Conservation (phyloP, 257 asterid species). For the Solanum infundibuliforme region DNA sequence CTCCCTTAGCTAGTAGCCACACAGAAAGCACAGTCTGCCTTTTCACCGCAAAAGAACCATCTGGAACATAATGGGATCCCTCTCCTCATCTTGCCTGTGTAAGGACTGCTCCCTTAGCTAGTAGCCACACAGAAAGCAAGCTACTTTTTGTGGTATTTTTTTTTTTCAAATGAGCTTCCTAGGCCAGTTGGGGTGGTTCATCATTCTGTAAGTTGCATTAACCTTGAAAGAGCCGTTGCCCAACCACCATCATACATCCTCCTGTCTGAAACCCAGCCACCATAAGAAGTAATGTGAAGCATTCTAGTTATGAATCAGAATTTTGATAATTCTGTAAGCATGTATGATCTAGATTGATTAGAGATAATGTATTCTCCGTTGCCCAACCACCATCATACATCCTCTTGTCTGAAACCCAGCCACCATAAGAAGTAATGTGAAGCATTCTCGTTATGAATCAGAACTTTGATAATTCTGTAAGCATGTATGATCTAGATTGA, state of each 20-base stretch:
- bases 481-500: neutral
- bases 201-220: neutral
- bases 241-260: neutral
- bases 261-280: too few species aligned
- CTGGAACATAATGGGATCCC: neutral
- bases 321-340: too few species aligned
- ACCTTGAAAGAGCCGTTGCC: neutral
- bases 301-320: too few species aligned
- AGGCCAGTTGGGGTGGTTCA: neutral
- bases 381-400: neutral
- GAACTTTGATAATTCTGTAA: neutral
- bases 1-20: neutral
- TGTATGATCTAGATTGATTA: too few species aligned
- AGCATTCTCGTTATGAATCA: neutral
- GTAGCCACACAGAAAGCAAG: neutral
- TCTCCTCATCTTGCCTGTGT: neutral
- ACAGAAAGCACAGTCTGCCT: neutral
- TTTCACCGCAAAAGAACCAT: neutral
- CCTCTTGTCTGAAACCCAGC: neutral
- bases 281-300: too few species aligned
- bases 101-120: neutral
- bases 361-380: neutral
- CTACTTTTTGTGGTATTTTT: neutral
- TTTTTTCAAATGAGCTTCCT: neutral
- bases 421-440: neutral